A percentile compares a stretch with the other conserved stretches of the same genome.
phyloP scores from a whole-genome alignment of 139 green algal genomes.

The Tetradesmus obliquus region DNA sequence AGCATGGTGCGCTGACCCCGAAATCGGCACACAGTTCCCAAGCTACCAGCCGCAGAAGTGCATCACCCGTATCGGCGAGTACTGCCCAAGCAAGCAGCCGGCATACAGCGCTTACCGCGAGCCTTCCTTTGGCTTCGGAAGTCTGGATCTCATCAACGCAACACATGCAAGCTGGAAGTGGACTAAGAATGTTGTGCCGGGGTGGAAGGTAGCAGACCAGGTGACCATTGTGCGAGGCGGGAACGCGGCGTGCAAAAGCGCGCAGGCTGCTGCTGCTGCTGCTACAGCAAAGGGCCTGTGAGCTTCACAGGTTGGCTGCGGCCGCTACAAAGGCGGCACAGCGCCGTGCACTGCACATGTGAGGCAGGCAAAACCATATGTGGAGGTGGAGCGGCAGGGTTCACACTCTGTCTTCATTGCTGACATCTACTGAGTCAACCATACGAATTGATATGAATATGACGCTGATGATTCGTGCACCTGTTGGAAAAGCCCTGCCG shows the following conservation, averaged over 20 bases:
- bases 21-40: background rate
- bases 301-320: no score
- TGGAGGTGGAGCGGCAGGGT: no score
- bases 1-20: background rate
- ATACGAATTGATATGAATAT: no score
- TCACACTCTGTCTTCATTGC: no score
- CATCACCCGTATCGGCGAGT: background rate
- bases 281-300: background rate
- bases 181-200: slow-evolving; percentile 25
- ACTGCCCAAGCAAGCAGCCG: background rate
- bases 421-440: no score
- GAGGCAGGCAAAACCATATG: no score
- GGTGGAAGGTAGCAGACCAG: slow-evolving; percentile 26
- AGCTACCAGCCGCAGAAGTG: slow-evolving; percentile 12
- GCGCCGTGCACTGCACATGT: no score
- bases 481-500: no score
- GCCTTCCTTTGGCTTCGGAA: slow-evolving; percentile 12
- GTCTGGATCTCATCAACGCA: background rate
- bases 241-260: background rate
- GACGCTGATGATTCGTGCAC: no score
- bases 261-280: background rate
- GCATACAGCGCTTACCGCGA: slow-evolving; percentile 18
- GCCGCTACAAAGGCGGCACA: no score
- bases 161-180: slow-evolving; percentile 1
- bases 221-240: slow-evolving; percentile 1